phyloP scores from a whole-genome alignment of 352 stramenopile species.

The Phytophthora idaei region DNA sequence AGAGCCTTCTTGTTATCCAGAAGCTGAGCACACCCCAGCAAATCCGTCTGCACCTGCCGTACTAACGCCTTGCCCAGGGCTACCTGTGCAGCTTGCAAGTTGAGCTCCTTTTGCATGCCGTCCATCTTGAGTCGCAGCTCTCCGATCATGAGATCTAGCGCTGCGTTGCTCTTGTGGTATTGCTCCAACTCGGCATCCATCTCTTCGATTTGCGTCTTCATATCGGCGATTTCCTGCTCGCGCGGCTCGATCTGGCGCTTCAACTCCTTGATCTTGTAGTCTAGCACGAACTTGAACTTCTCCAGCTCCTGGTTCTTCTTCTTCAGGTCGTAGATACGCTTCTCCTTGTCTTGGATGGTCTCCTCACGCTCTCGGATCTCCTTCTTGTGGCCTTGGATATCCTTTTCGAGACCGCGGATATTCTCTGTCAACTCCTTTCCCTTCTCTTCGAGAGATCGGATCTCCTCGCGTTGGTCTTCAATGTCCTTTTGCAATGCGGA shows the following conservation, averaged over 20 bases:
- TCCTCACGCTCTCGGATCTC: slow-evolving; percentile 94
- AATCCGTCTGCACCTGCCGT: slow-evolving; percentile 80
- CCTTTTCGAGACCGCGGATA: slow-evolving; percentile 92
- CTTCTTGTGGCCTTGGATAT: slow-evolving; percentile 93
- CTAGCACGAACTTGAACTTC: slow-evolving; percentile 97
- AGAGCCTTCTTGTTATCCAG: slow-evolving; percentile 82
- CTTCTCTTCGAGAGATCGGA: slow-evolving; percentile 90
- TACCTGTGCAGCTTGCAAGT: slow-evolving; percentile 70
- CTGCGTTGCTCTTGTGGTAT: slow-evolving; percentile 95
- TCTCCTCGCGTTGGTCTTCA: slow-evolving; percentile 95
- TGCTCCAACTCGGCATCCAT: slow-evolving; percentile 95
- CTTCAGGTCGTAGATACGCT: slow-evolving; percentile 97
- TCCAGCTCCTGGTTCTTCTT: slow-evolving; percentile 98
- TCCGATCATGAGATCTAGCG: slow-evolving; percentile 94
- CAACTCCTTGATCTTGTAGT: slow-evolving; percentile 98
- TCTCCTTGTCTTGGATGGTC: slow-evolving; percentile 96
- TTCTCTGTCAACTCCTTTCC: slow-evolving; percentile 93
- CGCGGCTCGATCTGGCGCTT: slow-evolving; percentile 96
- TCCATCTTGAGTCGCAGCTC: slow-evolving; percentile 95
- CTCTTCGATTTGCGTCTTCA: slow-evolving; percentile 96
- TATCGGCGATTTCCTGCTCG: slow-evolving; percentile 94
- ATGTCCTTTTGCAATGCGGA: slow-evolving; percentile 93
- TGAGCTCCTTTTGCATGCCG: slow-evolving; percentile 87
- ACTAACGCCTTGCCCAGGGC: slow-evolving; percentile 68
- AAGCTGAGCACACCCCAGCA: slow-evolving; percentile 73